phyloP scores from a whole-genome alignment of 176 grass and related monocot genomes.

The Hordeum marinum region DNA sequence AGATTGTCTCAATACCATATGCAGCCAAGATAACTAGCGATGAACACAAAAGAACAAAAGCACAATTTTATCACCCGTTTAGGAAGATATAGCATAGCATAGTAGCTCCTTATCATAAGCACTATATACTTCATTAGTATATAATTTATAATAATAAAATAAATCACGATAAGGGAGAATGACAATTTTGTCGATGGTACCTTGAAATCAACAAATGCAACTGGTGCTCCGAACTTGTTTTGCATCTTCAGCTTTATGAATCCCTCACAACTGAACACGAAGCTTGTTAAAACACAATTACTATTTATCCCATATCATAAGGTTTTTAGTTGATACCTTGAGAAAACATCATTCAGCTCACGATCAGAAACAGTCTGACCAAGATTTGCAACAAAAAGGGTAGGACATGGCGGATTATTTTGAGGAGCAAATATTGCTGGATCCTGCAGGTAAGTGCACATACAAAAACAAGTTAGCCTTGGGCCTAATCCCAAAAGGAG shows the following conservation, averaged over 20 bases:
- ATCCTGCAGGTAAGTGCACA: constrained; percentile 35
- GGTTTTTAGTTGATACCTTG: constrained; percentile 42
- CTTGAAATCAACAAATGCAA: constrained; percentile 97
- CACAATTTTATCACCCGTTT: background rate
- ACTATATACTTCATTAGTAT: background rate
- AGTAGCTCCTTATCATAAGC: background rate
- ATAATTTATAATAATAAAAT: constrained; percentile 17
- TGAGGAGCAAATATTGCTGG: constrained; percentile 53
- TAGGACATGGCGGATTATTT: constrained; percentile 78
- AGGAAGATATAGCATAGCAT: background rate
- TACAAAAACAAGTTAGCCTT: background rate
- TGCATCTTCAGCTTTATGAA: constrained; percentile 93
- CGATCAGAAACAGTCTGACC: constrained; percentile 64
- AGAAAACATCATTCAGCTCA: constrained; percentile 81
- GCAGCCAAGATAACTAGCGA: background rate
- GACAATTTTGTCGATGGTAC: constrained; percentile 25
- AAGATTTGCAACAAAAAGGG: constrained; percentile 91
- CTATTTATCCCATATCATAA: background rate
- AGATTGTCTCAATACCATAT: background rate
- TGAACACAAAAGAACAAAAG: background rate
- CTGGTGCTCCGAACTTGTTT: constrained; percentile 72
- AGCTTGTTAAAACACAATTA: background rate
- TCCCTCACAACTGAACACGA: constrained; percentile 54
- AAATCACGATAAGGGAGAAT: background rate
- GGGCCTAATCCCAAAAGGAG: background rate